Evolutionary conservation across 768 basidiomycete genomes (phyloP).

Genomic region (Trametes coccinea): DNA sequence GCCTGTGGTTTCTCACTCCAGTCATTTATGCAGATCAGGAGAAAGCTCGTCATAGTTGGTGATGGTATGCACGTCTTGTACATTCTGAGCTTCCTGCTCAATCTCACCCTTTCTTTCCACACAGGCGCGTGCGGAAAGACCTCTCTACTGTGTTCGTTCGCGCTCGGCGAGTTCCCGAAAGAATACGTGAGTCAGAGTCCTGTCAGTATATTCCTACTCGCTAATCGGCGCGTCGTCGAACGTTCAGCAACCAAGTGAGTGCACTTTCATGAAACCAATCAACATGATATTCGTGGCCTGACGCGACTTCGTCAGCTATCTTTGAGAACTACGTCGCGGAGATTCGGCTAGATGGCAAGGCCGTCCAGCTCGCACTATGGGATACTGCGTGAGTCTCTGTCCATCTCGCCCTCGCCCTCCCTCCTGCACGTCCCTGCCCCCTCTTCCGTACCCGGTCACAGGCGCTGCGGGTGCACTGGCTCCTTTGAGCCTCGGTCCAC

Average conservation of each 20-base stretch:
- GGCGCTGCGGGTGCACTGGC: background rate
- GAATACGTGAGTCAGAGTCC: constrained; percentile 74
- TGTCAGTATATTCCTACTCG: background rate
- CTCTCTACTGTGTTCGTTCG: constrained; percentile 86
- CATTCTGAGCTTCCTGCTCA: constrained; percentile 13
- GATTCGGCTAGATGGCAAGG: constrained; percentile 95
- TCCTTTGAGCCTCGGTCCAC: background rate
- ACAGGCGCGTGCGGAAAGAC: constrained; percentile 96
- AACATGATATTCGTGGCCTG: background rate
- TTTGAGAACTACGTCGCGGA: constrained; percentile 99
- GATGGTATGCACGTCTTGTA: constrained; percentile 62
- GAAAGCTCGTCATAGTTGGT: constrained; percentile 96
- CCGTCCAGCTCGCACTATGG: constrained; percentile 96
- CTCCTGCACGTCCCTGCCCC: background rate
- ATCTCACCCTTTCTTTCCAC: constrained; percentile 15
- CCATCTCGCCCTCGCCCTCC: background rate
- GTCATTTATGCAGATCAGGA: constrained; percentile 63
- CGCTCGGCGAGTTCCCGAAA: constrained; percentile 91
- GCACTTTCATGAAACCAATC: background rate
- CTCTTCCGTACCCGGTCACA: background rate
- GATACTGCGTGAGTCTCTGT: constrained; percentile 84
- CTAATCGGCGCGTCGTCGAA: background rate
- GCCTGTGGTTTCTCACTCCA: constrained; percentile 4
- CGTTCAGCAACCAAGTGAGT: constrained; percentile 50
- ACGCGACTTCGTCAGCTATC: constrained; percentile 57